phyloP scores from a whole-genome alignment of 202 grass and related monocot species.

The Elaeis oleifera region DNA sequence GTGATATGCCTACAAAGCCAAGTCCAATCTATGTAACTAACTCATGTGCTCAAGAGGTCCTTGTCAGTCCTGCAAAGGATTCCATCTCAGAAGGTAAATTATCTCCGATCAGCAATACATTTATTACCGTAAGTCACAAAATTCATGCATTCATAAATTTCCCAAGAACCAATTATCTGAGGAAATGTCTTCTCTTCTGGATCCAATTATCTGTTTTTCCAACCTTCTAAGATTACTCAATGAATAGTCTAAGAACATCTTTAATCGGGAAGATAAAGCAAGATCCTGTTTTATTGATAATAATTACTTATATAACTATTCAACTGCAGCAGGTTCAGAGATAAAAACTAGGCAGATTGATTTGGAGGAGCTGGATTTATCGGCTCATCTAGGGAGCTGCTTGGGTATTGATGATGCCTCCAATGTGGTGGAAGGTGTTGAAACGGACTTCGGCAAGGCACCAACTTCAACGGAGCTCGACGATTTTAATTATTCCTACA shows the following conservation, averaged over 20 bases:
- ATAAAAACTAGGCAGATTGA: slow-evolving; percentile 8
- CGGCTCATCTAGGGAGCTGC: background rate
- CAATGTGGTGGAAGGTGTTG: background rate
- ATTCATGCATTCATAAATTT: background rate
- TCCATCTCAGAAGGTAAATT: slow-evolving; percentile 34
- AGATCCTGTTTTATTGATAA: background rate
- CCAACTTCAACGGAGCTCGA: slow-evolving; percentile 22
- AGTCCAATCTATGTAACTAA: slow-evolving; percentile 17
- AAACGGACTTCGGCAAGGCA: background rate
- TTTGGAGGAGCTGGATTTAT: slow-evolving; percentile 19
- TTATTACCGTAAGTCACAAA: slow-evolving; percentile 1
- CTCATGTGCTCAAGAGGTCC: slow-evolving; percentile 29
- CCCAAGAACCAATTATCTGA: no score
- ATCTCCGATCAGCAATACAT: slow-evolving; percentile 1
- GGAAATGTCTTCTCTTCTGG: no score
- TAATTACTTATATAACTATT: background rate
- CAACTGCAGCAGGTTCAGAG: slow-evolving; percentile 13
- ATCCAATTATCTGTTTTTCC: no score
- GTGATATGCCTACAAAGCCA: slow-evolving; percentile 27
- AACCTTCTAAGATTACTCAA: no score
- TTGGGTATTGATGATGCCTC: background rate
- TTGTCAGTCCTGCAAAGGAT: slow-evolving; percentile 24
- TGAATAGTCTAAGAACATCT: no score
- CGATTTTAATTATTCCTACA: slow-evolving; percentile 23
- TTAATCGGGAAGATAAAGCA: background rate